Evolutionary conservation across 306 rosid species (phyloP).

Genomic region (Argentina anserina): DNA sequence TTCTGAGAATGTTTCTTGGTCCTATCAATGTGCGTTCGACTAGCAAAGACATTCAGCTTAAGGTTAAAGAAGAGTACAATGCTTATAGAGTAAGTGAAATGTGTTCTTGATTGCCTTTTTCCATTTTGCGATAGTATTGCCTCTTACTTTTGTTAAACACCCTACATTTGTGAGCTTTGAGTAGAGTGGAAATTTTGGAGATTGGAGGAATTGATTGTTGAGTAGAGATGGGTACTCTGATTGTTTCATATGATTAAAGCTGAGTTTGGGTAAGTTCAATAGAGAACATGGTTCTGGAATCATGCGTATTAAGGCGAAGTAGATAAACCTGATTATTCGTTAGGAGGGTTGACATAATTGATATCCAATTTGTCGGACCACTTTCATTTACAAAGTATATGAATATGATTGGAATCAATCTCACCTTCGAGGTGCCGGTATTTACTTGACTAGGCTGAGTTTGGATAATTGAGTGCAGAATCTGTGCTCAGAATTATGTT

Average conservation of each 20-base stretch:
- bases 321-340: not conserved
- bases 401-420: not conserved
- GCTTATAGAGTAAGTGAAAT: slow-evolving; percentile 60
- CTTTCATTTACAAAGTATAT: not conserved
- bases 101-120: not conserved
- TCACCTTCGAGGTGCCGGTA: not conserved
- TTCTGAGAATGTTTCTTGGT: slow-evolving; percentile 90
- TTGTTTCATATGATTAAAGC: not conserved
- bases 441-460: not conserved
- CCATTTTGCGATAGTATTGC: not conserved
- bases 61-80: slow-evolving; percentile 98
- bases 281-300: not conserved
- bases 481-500: not conserved
- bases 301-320: not conserved
- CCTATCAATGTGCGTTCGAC: slow-evolving; percentile 92
- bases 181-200: not conserved
- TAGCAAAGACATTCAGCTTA: slow-evolving; percentile 77
- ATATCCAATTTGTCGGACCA: not conserved
- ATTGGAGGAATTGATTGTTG: not conserved
- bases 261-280: not conserved
- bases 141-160: not conserved
- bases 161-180: not conserved
- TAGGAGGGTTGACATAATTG: not conserved
- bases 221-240: not conserved
- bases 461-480: not conserved